Conservation (phyloP, 441 rosid species). For the Cnidoscolus chayamansa region DNA sequence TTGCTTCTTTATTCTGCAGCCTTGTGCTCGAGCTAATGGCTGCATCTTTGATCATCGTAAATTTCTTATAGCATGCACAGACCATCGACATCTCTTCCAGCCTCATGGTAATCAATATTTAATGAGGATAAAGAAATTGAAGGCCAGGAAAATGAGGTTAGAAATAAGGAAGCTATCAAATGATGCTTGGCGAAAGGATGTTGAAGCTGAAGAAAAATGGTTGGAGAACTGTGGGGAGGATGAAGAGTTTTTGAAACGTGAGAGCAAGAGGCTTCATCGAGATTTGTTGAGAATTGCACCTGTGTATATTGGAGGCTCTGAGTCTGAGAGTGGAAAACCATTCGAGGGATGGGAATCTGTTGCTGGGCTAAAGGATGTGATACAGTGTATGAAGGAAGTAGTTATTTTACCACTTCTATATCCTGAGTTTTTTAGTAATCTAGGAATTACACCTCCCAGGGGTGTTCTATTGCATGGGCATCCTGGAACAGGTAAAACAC, state of each 20-base stretch:
- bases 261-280: constrained; percentile 89
- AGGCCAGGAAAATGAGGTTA: constrained; percentile 76
- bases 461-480: constrained; percentile 98
- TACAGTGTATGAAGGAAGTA: constrained; percentile 94
- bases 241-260: constrained; percentile 97
- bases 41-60: constrained; percentile 98
- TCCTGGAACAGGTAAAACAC: constrained; percentile 99
- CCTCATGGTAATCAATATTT: constrained; percentile 62
- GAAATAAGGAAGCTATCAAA: constrained; percentile 70
- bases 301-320: constrained; percentile 84
- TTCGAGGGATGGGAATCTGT: constrained; percentile 98
- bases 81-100: constrained; percentile 83
- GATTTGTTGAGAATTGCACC: constrained; percentile 95
- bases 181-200: constrained; percentile 89
- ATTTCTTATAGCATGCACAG: constrained; percentile 97
- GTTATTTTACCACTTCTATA: constrained; percentile 88
- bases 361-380: constrained; percentile 94
- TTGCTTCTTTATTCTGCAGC: constrained; percentile 53
- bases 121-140: constrained; percentile 65
- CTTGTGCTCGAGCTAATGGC: constrained; percentile 90
- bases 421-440: constrained; percentile 88
- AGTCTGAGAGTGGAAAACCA: constrained; percentile 51
- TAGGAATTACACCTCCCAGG: constrained; percentile 92
- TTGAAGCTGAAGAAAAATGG: constrained; percentile 98
- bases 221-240: constrained; percentile 98